Base-by-base conservation (phyloP, 345 rosid genomes). In the Eucalyptus fibrosa region DNA sequence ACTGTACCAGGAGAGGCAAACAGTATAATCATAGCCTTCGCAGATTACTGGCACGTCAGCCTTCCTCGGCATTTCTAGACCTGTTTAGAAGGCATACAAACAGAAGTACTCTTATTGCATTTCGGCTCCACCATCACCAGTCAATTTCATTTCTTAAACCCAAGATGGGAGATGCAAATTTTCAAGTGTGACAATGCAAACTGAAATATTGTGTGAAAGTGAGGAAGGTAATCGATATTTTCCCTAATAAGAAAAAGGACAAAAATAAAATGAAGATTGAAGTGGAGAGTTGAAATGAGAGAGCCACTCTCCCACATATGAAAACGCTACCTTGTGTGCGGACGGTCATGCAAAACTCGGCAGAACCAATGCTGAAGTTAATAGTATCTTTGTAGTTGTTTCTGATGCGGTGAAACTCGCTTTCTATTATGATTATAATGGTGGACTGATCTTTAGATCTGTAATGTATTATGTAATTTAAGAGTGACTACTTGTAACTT, bases 341-440 rank as follows among this genome's bases (percentile, higher is more conserved):
- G 80, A 32, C 40, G 12, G 23, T 69, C 44, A 17, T 34, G 24
- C 81, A 34, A 34, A 67, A 32, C 37, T 16, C 9, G 23, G 80
- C 80, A 67, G 11, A 16, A 32, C 42, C 3, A 32, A 67, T 32
- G 80, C 80, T 67, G 80, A 32, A 67, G 1, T 23, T 67, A 32
- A 67, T 60, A 28, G 69, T 60, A 60, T 60, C 69, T 28, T 28
- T 12, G 32, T 12, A 60, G 16, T 28, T 60, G 69, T 26, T 26
- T 60, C 69, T 60, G 69, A 60, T 12, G 69, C 2, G 16, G 16
- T 0, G 67, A 60, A 28, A 28, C 0, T 60, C 32, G 8, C 32
- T 2, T 28, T 60, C 69, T 28, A 28, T 60, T 60, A 60, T 60
- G 69, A 60, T 60, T 28, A 60, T 60, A 60, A 60, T 60, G 32